Percentiles rank a stretch among this genome's conserved stretches.
These are phyloP conservation scores for Neoscytalidium dimidiatum DNA, from an alignment of 2,329 filamentous ascomycete genomes.

Conservation along the genomic window DNA sequence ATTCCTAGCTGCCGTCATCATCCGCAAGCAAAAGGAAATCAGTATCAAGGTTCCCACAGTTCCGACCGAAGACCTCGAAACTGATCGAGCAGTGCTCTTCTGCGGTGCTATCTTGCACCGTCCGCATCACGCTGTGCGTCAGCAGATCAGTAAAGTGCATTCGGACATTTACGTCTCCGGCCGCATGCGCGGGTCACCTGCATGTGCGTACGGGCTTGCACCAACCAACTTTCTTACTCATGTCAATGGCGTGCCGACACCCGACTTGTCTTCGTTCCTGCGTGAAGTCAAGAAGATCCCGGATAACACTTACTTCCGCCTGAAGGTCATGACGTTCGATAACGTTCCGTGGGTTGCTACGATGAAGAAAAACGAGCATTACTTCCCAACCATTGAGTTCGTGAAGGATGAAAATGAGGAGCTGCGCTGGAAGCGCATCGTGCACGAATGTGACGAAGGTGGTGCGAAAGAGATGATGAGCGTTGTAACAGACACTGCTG, in stretches of 20 bases:
- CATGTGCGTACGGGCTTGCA: conserved; percentile 87
- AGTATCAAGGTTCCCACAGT: conserved; percentile 79
- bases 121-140: conserved; percentile 92
- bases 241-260: conserved; percentile 86
- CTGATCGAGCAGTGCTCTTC: conserved; percentile 87
- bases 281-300: conserved; percentile 81
- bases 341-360: conserved; percentile 99
- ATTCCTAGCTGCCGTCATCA: conserved; percentile 77
- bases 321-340: conserved; percentile 97
- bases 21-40: conserved; percentile 81
- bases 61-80: conserved; percentile 86
- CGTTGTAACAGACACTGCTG: conserved; percentile 29
- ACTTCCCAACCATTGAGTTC: conserved; percentile 71
- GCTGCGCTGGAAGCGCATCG: conserved; percentile 60
- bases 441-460: conserved; percentile 52
- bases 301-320: conserved; percentile 96
- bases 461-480: conserved; percentile 31
- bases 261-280: conserved; percentile 79
- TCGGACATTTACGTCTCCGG: conserved; percentile 96
- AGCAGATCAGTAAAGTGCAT: conserved; percentile 95
- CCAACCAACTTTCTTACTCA: conserved; percentile 98
- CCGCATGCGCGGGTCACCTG: conserved; percentile 71
- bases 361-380: conserved; percentile 99
- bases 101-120: conserved; percentile 92
- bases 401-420: conserved; percentile 56